Conservation (phyloP, 164 flowering plant species). For the Malania oleifera region DNA sequence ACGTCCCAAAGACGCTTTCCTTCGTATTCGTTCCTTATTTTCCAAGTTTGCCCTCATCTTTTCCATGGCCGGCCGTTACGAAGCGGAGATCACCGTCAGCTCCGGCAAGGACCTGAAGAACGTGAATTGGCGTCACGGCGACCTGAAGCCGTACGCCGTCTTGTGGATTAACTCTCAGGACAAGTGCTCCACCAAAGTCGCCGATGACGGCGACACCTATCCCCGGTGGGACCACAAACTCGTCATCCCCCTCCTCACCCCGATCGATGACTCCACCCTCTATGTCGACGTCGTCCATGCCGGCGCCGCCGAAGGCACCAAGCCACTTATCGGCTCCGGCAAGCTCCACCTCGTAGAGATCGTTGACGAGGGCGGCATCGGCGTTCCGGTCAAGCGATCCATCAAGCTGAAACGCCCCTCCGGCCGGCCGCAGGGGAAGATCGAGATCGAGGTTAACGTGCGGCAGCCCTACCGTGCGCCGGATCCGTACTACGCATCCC, state of each 20-base stretch:
- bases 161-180: constrained; percentile 57
- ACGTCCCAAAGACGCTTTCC: too few relatives aligned
- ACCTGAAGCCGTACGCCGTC: constrained; percentile 66
- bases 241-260: constrained; percentile 39
- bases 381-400: constrained; percentile 12
- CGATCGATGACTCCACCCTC: constrained; percentile 40
- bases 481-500: constrained; percentile 31
- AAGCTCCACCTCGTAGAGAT: constrained; percentile 39
- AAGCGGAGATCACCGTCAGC: constrained; percentile 48
- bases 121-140: constrained; percentile 85
- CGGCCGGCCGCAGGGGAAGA: constrained; percentile 79
- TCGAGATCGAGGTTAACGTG: constrained; percentile 39
- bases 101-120: constrained; percentile 77
- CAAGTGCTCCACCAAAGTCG: constrained; percentile 58
- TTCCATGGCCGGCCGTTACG: constrained; percentile 35
- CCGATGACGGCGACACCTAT: constrained; percentile 46
- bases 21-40: too few relatives aligned
- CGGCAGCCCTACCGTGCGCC: constrained; percentile 37
- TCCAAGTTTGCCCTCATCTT: background rate
- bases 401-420: constrained; percentile 76
- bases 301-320: constrained; percentile 34
- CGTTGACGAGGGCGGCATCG: constrained; percentile 49
- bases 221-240: constrained; percentile 65
- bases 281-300: constrained; percentile 60
- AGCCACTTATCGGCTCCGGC: constrained; percentile 65